Base-by-base conservation (phyloP, 345 rosid genomes). In the Kernera saxatilis region DNA sequence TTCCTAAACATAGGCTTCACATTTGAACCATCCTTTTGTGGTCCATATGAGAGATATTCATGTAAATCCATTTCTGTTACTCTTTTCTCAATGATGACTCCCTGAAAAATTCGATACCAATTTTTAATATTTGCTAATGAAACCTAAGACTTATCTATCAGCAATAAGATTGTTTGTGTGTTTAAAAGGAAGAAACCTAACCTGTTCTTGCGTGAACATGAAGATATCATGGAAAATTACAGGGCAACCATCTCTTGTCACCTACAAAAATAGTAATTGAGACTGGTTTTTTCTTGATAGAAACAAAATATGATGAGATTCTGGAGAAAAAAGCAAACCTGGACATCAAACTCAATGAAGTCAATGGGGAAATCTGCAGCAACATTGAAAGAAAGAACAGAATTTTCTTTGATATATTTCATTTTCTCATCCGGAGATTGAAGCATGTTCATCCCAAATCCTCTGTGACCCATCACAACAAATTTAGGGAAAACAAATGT, bases 301-400 rank as follows among this genome's bases (percentile, higher is more conserved):
- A 64, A 44, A 43, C 48, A 70, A 72, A 50, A 19, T 40, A 53
- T 22, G 69, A 29, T 50, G 8, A 41, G 22, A 51, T 17, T 40
- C 37, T 30, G 10, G 26, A 32, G 17, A 1, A 18, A 44, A 26
- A 50, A 5, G 2, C 17, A 48, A 64, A 89, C 96, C 92, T 87
- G 96, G 68, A 89, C 92, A 70, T 89, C 92, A 45, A 89, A 89
- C 73, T 89, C 96, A 64, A 89, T 64, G 79, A 84, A 87, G 61
- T 85, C 87, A 50, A 89, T 21, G 8, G 88, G 85, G 26, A 69
- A 71, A 57, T 71, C 54, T 17, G 88, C 71, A 36, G 96, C 92
- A 3, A 71, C 71, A 17, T 82, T 85, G 78, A 87, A 87, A 29
- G 90, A 84, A n/a, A 74, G 55, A 54, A 84, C 46, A 41, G 96